phyloP scores from a whole-genome alignment of 2,329 filamentous ascomycete species.

The Chaetomium olivaceum region DNA sequence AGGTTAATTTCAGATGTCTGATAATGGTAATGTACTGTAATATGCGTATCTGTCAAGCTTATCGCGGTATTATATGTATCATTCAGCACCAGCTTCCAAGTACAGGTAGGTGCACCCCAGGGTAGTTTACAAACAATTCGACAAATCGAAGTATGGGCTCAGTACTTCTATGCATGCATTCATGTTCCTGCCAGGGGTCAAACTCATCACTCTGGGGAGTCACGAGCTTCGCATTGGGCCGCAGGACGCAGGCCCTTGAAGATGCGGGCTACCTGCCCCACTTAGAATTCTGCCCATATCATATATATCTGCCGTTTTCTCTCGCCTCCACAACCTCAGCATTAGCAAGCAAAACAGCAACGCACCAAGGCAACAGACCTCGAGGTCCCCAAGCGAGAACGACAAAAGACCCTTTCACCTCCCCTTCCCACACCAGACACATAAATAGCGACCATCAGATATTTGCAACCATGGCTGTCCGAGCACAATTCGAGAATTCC shows the following conservation, averaged over 20 bases:
- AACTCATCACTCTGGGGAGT: not conserved
- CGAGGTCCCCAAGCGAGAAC: slow-evolving; percentile 2
- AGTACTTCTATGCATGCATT: not conserved
- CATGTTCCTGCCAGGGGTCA: not conserved
- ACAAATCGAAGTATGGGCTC: not conserved
- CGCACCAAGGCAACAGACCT: slow-evolving; percentile 15
- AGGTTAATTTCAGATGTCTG: not conserved
- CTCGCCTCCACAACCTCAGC: slow-evolving; percentile 16
- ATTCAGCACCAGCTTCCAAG: not conserved
- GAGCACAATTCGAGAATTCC: slow-evolving; percentile 82
- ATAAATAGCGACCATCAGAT: slow-evolving; percentile 2
- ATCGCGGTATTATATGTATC: not conserved
- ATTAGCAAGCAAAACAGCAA: slow-evolving; percentile 24
- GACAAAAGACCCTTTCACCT: not conserved
- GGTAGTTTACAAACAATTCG: not conserved
- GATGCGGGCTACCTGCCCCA: slow-evolving; percentile 10
- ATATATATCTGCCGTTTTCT: slow-evolving; percentile 23
- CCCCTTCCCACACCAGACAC: not conserved
- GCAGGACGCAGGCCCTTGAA: not conserved
- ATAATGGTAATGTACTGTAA: not conserved
- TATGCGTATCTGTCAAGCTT: not conserved
- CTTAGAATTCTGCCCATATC: slow-evolving; percentile 6
- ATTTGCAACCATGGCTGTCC: slow-evolving; percentile 59
- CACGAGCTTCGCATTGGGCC: not conserved
- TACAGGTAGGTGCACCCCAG: not conserved